phyloP scores from a whole-genome alignment of 345 rosid genomes.

The Citrus inodora region DNA sequence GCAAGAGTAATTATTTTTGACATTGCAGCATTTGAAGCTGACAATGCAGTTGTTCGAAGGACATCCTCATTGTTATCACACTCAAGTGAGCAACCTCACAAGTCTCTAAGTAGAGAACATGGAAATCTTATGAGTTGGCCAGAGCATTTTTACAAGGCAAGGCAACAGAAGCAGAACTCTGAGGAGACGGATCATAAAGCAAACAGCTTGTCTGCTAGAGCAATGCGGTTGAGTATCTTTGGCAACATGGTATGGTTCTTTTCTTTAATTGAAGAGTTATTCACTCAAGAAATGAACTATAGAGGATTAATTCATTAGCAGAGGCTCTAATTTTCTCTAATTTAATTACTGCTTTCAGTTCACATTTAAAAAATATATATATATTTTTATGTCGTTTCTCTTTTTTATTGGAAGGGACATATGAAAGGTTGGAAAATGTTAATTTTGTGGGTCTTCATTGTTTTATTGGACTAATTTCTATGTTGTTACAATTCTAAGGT shows the following conservation, averaged over 20 bases:
- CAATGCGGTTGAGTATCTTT: slow-evolving; percentile 70
- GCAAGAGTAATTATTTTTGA: slow-evolving; percentile 73
- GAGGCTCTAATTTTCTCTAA: background rate
- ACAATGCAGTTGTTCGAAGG: slow-evolving; percentile 35
- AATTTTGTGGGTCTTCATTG: background rate
- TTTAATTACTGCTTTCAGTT: background rate
- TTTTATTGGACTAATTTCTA: slow-evolving; percentile 1
- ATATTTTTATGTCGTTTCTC: background rate
- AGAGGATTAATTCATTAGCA: background rate
- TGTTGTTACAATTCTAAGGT: slow-evolving; percentile 35
- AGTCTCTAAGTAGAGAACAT: slow-evolving; percentile 52
- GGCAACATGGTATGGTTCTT: slow-evolving; percentile 69
- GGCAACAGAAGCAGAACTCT: slow-evolving; percentile 22
- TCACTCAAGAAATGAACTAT: background rate
- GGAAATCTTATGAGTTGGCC: slow-evolving; percentile 76
- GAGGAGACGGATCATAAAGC: slow-evolving; percentile 20
- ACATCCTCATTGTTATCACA: slow-evolving; percentile 45
- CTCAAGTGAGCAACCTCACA: slow-evolving; percentile 46
- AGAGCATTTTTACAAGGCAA: slow-evolving; percentile 35
- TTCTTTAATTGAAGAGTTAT: background rate
- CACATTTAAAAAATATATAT: too few species aligned
- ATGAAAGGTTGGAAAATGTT: background rate
- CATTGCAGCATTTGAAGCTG: slow-evolving; percentile 50
- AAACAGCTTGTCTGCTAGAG: slow-evolving; percentile 65
- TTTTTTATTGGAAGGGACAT: background rate